Conservation (phyloP, 345 rosid genomes). For the Ceriops decandra region DNA sequence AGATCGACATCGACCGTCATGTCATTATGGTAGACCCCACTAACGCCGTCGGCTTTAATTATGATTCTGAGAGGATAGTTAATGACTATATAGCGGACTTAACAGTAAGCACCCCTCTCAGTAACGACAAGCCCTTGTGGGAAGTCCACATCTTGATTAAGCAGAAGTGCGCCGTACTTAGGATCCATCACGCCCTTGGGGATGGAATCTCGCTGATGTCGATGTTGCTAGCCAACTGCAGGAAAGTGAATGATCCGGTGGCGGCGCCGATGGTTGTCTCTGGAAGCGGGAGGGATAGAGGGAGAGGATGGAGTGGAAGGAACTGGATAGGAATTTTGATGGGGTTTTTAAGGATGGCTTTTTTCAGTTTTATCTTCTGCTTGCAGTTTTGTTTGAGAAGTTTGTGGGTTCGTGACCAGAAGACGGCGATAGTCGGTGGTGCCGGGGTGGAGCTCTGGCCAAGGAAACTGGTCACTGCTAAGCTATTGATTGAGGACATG, state of each 20-base stretch:
- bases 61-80: conserved; percentile 15
- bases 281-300: conserved; percentile 6
- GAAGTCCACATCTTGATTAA: conserved; percentile 43
- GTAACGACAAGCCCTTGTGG: conserved; percentile 53
- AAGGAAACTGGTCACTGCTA: conserved; percentile 49
- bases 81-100: conserved; percentile 48
- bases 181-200: conserved; percentile 59
- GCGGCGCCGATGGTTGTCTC: conserved; percentile 24
- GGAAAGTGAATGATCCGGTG: conserved; percentile 32
- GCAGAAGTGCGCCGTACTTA: conserved; percentile 31
- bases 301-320: not conserved
- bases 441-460: conserved; percentile 67
- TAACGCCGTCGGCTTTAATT: not conserved
- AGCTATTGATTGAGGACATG: conserved; percentile 48
- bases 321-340: conserved; percentile 6
- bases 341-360: conserved; percentile 27
- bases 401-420: conserved; percentile 36
- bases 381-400: conserved; percentile 33
- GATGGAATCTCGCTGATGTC: conserved; percentile 60
- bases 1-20: conserved; percentile 40
- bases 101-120: conserved; percentile 34
- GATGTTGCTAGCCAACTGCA: conserved; percentile 40
- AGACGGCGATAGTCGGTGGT: conserved; percentile 49
- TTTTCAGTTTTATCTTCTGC: conserved; percentile 33
- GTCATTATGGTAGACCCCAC: conserved; percentile 22